A percentile compares a stretch with the other conserved stretches of the same genome.
phyloP scores from a whole-genome alignment of 768 basidiomycete genomes.

The Leccinum incarnatum region DNA sequence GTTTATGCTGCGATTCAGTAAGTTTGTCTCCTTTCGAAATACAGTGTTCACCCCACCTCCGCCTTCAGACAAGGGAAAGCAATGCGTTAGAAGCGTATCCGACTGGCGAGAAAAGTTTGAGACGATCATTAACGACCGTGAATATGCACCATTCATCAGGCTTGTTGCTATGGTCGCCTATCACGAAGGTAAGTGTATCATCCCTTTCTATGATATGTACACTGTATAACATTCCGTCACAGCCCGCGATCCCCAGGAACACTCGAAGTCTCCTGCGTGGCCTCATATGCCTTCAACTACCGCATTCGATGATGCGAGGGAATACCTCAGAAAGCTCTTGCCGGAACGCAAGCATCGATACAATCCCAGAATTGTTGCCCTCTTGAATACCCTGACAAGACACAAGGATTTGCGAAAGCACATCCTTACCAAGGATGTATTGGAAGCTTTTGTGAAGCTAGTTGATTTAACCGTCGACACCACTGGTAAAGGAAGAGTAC shows the following conservation, averaged over 20 bases:
- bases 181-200: slow-evolving; percentile 16
- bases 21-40: background rate
- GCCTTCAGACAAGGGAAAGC: background rate
- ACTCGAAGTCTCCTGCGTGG: background rate
- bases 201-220: background rate
- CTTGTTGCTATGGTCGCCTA: slow-evolving; percentile 4
- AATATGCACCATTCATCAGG: background rate
- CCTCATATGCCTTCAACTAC: background rate
- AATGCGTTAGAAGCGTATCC: background rate
- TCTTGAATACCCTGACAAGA: slow-evolving; percentile 20
- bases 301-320: slow-evolving; percentile 15
- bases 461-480: slow-evolving; percentile 9
- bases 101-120: background rate
- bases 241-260: slow-evolving; percentile 7
- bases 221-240: background rate
- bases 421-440: slow-evolving; percentile 15
- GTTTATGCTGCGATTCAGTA: background rate
- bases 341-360: slow-evolving; percentile 16
- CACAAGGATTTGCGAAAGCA: slow-evolving; percentile 12
- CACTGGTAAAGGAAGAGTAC: too few relatives aligned
- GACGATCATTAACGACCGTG: background rate
- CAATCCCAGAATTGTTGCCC: slow-evolving; percentile 19
- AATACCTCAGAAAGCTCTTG: slow-evolving; percentile 10
- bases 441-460: slow-evolving; percentile 11
- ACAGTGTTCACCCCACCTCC: background rate